Conservation (phyloP, 495 filamentous ascomycete genomes). For the Penicillium salamii region DNA sequence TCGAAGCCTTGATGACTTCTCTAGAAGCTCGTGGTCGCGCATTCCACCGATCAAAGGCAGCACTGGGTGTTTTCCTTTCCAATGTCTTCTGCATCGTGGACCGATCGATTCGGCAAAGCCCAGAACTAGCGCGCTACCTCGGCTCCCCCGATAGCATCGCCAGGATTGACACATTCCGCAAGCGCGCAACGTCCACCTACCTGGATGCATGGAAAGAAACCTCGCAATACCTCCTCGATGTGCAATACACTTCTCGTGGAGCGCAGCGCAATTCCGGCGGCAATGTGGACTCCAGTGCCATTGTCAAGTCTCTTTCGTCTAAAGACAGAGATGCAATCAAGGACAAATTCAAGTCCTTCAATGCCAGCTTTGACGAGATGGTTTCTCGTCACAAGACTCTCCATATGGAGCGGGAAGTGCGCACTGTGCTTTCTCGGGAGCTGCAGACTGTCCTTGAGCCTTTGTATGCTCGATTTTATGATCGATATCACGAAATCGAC, state of each 20-base stretch:
- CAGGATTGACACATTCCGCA: constrained; percentile 79
- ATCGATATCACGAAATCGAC: constrained; percentile 96
- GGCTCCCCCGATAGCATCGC: constrained; percentile 55
- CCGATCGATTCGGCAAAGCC: constrained; percentile 70
- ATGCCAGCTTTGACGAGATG: constrained; percentile 84
- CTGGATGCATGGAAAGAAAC: constrained; percentile 87
- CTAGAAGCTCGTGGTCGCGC: constrained; percentile 74
- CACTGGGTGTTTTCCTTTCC: constrained; percentile 84
- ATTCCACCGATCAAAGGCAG: constrained; percentile 72
- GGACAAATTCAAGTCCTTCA: constrained; percentile 92
- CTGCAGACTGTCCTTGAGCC: constrained; percentile 89
- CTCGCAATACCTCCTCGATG: constrained; percentile 80
- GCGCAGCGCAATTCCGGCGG: constrained; percentile 66
- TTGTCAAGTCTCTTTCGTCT: constrained; percentile 75
- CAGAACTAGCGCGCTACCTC: constrained; percentile 73
- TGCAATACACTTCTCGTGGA: constrained; percentile 79
- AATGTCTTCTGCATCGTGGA: constrained; percentile 87
- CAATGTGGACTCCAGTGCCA: constrained; percentile 68
- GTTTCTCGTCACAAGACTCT: constrained; percentile 73
- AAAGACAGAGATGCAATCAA: constrained; percentile 96
- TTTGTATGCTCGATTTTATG: constrained; percentile 92
- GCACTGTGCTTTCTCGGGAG: constrained; percentile 71
- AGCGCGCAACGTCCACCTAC: constrained; percentile 79
- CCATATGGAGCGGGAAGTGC: constrained; percentile 86
- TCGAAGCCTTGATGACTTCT: constrained; percentile 72